Conservation (phyloP, 202 grass and related monocot genomes). For the Musa balbisiana region DNA sequence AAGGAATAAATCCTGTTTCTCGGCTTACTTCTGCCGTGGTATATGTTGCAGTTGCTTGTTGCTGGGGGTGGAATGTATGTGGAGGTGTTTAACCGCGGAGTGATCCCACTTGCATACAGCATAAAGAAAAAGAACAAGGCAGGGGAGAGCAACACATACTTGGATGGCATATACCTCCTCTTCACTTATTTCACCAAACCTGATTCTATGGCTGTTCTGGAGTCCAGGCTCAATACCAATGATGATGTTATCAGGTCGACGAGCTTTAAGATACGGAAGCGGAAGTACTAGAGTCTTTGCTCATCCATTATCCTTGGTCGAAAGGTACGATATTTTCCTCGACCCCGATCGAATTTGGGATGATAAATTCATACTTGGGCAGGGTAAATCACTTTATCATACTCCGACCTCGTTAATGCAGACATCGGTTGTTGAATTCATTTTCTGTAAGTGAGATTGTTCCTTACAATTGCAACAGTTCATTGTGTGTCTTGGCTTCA, state of each 20-base stretch:
- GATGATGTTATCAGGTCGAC: slow-evolving; percentile 67
- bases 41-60: slow-evolving; percentile 55
- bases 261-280: slow-evolving; percentile 57
- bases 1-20: neutral
- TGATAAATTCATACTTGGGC: neutral
- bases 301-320: too few relatives aligned
- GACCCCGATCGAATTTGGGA: too few relatives aligned
- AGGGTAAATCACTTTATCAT: neutral
- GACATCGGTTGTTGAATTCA: neutral
- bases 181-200: slow-evolving; percentile 92
- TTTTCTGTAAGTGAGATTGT: neutral
- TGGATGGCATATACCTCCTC: slow-evolving; percentile 85
- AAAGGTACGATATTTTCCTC: neutral
- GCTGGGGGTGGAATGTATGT: slow-evolving; percentile 92
- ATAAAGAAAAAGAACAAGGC: slow-evolving; percentile 79
- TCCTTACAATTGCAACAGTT: neutral
- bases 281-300: slow-evolving; percentile 31
- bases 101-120: slow-evolving; percentile 73
- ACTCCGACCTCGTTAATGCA: neutral
- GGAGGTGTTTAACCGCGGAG: slow-evolving; percentile 73
- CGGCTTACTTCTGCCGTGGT: neutral
- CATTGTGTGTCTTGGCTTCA: neutral
- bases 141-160: slow-evolving; percentile 60
- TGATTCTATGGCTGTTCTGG: slow-evolving; percentile 51
- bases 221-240: slow-evolving; percentile 44